Evolutionary conservation across 2,329 filamentous ascomycete species (phyloP), one percentile per base, ranked within the genome.

Genomic region (Pseudonectria buxi): DNA sequence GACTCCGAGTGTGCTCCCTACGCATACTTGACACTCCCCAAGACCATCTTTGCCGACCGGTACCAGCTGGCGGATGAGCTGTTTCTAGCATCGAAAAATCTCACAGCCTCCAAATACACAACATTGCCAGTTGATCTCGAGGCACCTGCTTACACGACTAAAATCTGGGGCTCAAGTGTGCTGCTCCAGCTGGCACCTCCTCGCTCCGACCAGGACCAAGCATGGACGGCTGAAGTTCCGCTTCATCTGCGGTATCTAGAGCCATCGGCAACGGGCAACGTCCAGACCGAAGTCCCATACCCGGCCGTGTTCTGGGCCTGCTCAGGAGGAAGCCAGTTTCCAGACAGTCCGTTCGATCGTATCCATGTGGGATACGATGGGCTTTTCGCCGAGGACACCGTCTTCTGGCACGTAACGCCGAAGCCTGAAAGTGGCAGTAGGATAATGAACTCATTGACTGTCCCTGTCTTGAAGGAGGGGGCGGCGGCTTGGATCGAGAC

Each of bases 221-320:
- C 64, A 10, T 87, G 79, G 77, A 82, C 73, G 6, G 75, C 74
- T 10, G 74, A 81, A 39, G 74, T 96, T 25, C 89, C 90, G 0
- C 71, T 94, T 11, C 90, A 96, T 55, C 71, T 95, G 3, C 83
- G 90, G 24, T 96, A 95, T 57, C 70, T 94, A 4, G 63, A 69
- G 6, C 84, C 84, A 0, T 69, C 71, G 0, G 57, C 60, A 28
- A 68, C 68, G 3, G 80, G 80, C 3, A 68, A 76, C 44, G 58
- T 63, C 3, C 47, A 68, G 4, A 59, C 80, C 1, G 64, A 77
- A n/a, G 58, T 92, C 0, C 85, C 90, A 0, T 89, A 83, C 65
- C 90, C 90, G 0, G 74, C 77, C 0, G 74, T 95, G 0, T 95
- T 95, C 66, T 95, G 89, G 89, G 87, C 88, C 1, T 96, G 90